A percentile compares a stretch with the other conserved stretches of the same genome.
Conservation (phyloP, 176 grass and related monocot species). For the Musa acuminata region DNA sequence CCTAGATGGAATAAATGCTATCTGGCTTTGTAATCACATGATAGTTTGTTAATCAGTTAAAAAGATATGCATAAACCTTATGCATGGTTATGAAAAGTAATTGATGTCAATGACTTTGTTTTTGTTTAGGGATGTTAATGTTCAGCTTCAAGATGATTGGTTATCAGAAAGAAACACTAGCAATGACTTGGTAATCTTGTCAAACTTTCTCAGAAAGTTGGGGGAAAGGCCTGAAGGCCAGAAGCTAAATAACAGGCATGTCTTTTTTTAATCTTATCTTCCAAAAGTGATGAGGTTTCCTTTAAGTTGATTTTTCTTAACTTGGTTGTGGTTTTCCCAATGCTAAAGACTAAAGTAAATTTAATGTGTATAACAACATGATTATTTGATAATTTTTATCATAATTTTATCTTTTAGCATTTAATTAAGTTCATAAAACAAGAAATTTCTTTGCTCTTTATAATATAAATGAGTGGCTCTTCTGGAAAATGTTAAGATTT, state of each 20-base stretch:
- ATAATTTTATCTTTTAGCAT: no score
- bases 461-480: no score
- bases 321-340: not conserved
- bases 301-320: not conserved
- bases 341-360: not conserved
- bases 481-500: no score
- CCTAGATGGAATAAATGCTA: not conserved
- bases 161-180: conserved; percentile 51
- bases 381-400: no score
- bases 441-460: no score
- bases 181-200: conserved; percentile 57
- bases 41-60: not conserved
- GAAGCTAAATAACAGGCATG: conserved; percentile 32
- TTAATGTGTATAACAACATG: no score
- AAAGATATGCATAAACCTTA: not conserved
- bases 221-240: conserved; percentile 7
- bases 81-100: not conserved
- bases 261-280: not conserved
- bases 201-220: conserved; percentile 60
- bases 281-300: not conserved
- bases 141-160: conserved; percentile 58
- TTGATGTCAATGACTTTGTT: not conserved
- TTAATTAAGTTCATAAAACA: no score
- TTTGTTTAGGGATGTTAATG: conserved; percentile 53
- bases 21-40: not conserved